A percentile compares a stretch with the other conserved stretches of the same genome.
Evolutionary conservation across 2,329 filamentous ascomycete species (phyloP).

Genomic region (Verticillium longisporum): DNA sequence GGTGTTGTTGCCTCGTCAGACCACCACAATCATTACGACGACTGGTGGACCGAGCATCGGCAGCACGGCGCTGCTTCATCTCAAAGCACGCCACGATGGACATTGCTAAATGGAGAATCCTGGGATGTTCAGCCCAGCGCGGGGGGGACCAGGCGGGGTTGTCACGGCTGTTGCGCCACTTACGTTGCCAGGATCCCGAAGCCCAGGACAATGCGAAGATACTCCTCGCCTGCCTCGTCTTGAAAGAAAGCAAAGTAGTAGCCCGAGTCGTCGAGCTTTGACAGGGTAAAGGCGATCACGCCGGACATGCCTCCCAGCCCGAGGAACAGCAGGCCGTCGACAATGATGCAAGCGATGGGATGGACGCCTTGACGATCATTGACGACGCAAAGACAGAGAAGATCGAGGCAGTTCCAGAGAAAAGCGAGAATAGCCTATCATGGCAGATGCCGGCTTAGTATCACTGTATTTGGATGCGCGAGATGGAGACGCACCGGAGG

Average conservation of each 20-base stretch:
- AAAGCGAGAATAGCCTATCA: conserved; percentile 4
- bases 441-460: not conserved
- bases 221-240: conserved; percentile 5
- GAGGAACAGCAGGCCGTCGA: conserved; percentile 9
- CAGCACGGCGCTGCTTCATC: not conserved
- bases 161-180: not conserved
- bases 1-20: not conserved
- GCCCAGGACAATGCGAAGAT: conserved; percentile 6
- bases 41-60: not conserved
- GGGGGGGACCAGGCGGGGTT: not conserved
- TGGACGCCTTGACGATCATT: conserved; percentile 1
- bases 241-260: conserved; percentile 12
- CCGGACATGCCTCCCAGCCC: conserved; percentile 7
- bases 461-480: not conserved
- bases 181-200: conserved; percentile 10
- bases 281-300: conserved; percentile 8
- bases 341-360: conserved; percentile 6
- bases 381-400: conserved; percentile 3
- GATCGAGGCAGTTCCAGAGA: conserved; percentile 8
- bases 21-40: not conserved
- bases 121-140: not conserved
- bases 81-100: not conserved
- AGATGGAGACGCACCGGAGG: conserved; percentile 6
- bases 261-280: conserved; percentile 9
- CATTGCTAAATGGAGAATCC: not conserved